These are phyloP conservation scores for Yamadazyma philogaea DNA, from an alignment of 805 yeast genomes.

Conservation along the genomic window DNA sequence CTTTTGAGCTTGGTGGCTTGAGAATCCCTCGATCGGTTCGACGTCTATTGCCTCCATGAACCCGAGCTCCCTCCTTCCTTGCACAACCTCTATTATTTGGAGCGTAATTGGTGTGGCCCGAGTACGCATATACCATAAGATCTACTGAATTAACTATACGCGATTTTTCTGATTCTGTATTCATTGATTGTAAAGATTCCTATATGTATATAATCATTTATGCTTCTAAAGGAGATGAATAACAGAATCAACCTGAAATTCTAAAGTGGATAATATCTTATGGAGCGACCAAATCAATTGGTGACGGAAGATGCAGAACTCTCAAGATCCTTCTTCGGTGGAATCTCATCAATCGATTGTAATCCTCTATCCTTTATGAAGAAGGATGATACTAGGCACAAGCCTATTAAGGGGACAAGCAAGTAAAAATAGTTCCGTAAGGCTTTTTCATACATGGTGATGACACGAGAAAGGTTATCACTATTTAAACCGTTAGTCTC, in stretches of 20 bases:
- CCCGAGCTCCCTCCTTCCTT: not conserved
- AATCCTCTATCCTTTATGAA: conserved; percentile 36
- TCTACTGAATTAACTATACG: not conserved
- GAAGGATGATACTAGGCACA: conserved; percentile 29
- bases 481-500: conserved; percentile 17
- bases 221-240: not conserved
- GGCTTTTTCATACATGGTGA: conserved; percentile 30
- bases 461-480: conserved; percentile 21
- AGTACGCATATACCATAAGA: not conserved
- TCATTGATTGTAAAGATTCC: not conserved
- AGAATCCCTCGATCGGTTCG: conserved; percentile 11
- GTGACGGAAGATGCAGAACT: conserved; percentile 7
- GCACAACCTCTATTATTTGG: not conserved
- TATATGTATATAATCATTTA: too few relatives aligned
- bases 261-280: not conserved
- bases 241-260: not conserved
- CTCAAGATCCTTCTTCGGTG: conserved; percentile 7
- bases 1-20: conserved; percentile 9
- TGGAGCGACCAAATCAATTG: not conserved
- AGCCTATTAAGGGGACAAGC: conserved; percentile 32
- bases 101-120: not conserved
- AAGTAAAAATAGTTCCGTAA: conserved; percentile 33
- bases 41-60: not conserved
- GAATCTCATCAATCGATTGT: conserved; percentile 33
- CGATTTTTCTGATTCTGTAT: not conserved